Base-by-base conservation (phyloP, 2,329 filamentous ascomycete species). In the Colletotrichum brevisporum region DNA sequence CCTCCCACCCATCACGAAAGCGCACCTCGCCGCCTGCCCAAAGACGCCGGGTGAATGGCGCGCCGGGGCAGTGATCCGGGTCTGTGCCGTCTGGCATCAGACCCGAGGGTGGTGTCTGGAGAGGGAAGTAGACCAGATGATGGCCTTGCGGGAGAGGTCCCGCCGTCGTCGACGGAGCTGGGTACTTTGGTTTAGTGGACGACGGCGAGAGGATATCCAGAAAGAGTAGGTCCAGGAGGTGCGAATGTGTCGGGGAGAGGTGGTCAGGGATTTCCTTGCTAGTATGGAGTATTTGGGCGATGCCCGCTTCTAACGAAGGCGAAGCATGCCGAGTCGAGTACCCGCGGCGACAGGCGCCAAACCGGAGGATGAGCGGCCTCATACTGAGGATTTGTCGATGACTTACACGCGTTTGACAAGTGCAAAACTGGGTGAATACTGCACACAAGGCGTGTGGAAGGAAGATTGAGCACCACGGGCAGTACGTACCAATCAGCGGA, bases 71-170 rank as follows among this genome's bases (percentile, higher is more conserved):
- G 76, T 97, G 94, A 61, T 91, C 84, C 5, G 88, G 84, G 78
- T 98, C 95, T 1, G 95, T 97, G 66, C 96, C 95, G 81, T 99
- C 96, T 1, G 89, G 84, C 18, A 94, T 86, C 51, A 98, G 87
- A 41, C 84, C 74, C 8, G 86, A 88, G 15, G 88, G 82, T 1
- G 87, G 84, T 18, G 91, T 83, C 71, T 90, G 88, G 12, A 92
- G 88, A 68, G 94, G 94, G 81, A 97, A 98, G 83, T 97, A 97
- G 72, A 95, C 89, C 43, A 97, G 85, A 78, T 98, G 94, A 78
- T 97, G 91, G 43, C 91, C 92, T 36, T 88, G 85, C 0, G 91
- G 90, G 6, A 92, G 81, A 4, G 77, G 53, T 5, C 39, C 5
- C 15, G 56, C 21, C 3, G 21, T 2, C 3, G 16, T 10, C n/a